Conservation (phyloP, 495 filamentous ascomycete species). For the Margaritispora aquatica region DNA sequence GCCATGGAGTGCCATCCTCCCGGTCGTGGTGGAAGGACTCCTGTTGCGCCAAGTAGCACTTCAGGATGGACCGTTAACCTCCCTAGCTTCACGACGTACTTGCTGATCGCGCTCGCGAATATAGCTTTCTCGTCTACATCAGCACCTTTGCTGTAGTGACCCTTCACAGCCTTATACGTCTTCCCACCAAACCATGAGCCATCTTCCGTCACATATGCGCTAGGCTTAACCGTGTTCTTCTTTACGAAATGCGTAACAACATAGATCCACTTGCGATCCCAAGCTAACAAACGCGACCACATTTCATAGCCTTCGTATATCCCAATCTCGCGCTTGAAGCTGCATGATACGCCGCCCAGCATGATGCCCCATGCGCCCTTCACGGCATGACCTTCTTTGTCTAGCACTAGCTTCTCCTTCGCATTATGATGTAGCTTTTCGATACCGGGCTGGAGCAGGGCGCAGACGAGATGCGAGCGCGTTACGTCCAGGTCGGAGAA, state of each 20-base stretch:
- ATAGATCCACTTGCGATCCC: slow-evolving; percentile 84
- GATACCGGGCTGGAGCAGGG: slow-evolving; percentile 46
- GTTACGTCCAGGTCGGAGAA: slow-evolving; percentile 74
- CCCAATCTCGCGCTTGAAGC: slow-evolving; percentile 64
- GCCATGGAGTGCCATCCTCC: slow-evolving; percentile 34
- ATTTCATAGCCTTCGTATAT: slow-evolving; percentile 67
- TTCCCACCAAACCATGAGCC: slow-evolving; percentile 19
- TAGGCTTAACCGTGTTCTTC: slow-evolving; percentile 40
- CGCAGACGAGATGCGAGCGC: slow-evolving; percentile 54
- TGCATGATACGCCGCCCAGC: slow-evolving; percentile 60
- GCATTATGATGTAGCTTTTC: slow-evolving; percentile 32
- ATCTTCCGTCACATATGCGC: slow-evolving; percentile 31
- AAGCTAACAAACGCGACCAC: slow-evolving; percentile 60
- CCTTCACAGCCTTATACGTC: slow-evolving; percentile 26
- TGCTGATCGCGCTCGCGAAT: slow-evolving; percentile 45
- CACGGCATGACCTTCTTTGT: slow-evolving; percentile 27
- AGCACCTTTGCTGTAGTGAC: background rate
- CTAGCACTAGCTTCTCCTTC: slow-evolving; percentile 32
- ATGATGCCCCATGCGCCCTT: slow-evolving; percentile 48
- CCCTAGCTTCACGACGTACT: slow-evolving; percentile 54
- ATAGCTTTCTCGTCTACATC: slow-evolving; percentile 31
- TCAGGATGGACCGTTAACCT: slow-evolving; percentile 81
- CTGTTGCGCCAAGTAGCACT: slow-evolving; percentile 59
- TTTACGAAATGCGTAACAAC: slow-evolving; percentile 64
- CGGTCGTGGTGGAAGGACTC: slow-evolving; percentile 52